Base-by-base conservation (phyloP, 306 rosid species). In the Cucurbita maxima region DNA sequence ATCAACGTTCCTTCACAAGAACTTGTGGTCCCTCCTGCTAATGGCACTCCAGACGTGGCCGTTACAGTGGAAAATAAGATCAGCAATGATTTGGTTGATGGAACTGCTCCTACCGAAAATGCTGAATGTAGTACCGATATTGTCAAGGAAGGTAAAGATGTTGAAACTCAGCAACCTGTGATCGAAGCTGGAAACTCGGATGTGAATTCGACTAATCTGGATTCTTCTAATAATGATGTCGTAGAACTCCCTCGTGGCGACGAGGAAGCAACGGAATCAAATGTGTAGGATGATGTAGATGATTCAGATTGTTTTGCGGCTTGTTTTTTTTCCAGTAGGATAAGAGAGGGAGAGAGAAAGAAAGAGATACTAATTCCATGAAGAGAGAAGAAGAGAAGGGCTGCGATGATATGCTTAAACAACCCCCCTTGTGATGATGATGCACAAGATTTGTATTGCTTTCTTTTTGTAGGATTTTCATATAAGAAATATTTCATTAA, bases 41-140 rank as follows among this genome's bases (percentile, higher is more conserved):
- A 70, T 51, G 45, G 45, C 59, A 15, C 5, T 16, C 25, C 45
- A 70, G 74, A 69, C 1, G 72, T 66, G 38, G 13, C 73, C 13
- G 3, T 7, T 20, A 3, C 16, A 1, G 73, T 22, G 41, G 73
- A 47, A 47, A 14, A 44, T 47, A 54, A 66, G 43, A 47, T 40
- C 44, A 68, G 47, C 43, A 30, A 40, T 13, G 80, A 77, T 63
- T 62, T 41, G 76, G 86, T 81, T 81, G 80, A 76, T 70, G 81
- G 79, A 57, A 72, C 68, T 6, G 64, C 74, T 2, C 34, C 34
- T 56, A 76, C 7, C n/a, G 47, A 38, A 56, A 53, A 63, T 45
- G 50, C 16, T n/a, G 77, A 71, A 6, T 58, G 34, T 30, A 19
- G 71, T 19, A 40, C 51, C 5, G 22, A 37, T 34, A 67, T 51